Conservation (phyloP, 1,139 yeast genomes). For the Protomyces inundatus region DNA sequence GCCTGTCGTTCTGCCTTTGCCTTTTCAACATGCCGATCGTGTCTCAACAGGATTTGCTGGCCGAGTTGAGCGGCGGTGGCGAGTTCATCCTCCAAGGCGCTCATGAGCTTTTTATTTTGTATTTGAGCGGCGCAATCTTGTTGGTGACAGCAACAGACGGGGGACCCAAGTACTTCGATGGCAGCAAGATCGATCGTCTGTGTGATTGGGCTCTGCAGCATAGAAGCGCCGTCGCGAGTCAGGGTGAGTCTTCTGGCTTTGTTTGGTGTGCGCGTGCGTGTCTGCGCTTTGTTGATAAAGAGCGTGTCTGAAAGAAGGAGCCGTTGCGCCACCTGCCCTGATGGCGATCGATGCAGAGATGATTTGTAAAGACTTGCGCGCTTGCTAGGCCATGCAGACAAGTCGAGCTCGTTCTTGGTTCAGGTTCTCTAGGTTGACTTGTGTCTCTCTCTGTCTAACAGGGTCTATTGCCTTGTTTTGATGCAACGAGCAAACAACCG, state of each 20-base stretch:
- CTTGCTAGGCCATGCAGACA: background rate
- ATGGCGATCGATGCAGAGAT: background rate
- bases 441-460: too few species aligned
- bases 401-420: too few species aligned
- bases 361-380: background rate
- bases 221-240: background rate
- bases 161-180: background rate
- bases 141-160: constrained; percentile 10
- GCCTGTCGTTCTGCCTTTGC: background rate
- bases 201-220: background rate
- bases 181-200: background rate
- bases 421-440: too few species aligned
- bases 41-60: background rate
- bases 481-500: too few species aligned
- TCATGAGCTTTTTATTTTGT: constrained; percentile 11
- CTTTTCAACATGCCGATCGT: constrained; percentile 5
- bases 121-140: background rate
- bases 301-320: background rate
- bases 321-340: background rate
- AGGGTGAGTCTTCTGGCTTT: too few species aligned
- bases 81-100: constrained; percentile 9
- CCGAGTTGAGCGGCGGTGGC: constrained; percentile 17
- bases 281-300: too few species aligned
- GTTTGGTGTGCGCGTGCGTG: too few species aligned
- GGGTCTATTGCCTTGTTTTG: too few species aligned